Evolutionary conservation across 78 protist genomes (phyloP).

Genomic region (Dictyostelium discoideum): DNA sequence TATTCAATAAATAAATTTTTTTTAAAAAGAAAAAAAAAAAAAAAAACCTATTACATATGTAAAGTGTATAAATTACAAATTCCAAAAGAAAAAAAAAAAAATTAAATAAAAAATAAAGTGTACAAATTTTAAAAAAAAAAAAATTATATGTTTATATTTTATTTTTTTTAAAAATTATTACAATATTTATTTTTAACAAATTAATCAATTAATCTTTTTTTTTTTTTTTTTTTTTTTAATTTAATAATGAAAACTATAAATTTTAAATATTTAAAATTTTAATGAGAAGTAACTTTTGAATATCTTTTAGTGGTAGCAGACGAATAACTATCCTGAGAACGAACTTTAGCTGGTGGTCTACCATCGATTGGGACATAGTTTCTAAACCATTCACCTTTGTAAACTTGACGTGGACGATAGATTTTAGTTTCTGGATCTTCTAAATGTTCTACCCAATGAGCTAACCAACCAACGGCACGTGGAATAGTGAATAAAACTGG

Average conservation of each 20-base stretch:
- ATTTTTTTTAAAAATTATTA: too few species aligned
- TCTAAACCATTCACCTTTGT: conserved; percentile 33
- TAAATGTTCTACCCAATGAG: conserved; percentile 81
- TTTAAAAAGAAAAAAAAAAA: not conserved
- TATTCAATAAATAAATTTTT: not conserved
- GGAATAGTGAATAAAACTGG: conserved; percentile 82
- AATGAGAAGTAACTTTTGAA: conserved; percentile 30
- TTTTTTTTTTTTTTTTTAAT: too few species aligned
- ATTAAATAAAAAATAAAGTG: not conserved
- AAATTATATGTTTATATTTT: too few species aligned
- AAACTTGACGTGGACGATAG: conserved; percentile 79
- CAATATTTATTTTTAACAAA: not conserved
- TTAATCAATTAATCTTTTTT: not conserved
- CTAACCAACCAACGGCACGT: conserved; percentile 85
- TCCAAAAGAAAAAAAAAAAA: too few species aligned
- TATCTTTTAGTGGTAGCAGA: conserved; percentile 69
- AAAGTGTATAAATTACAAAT: not conserved
- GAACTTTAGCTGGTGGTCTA: conserved; percentile 73
- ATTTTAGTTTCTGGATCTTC: conserved; percentile 75
- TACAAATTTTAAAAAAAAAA: too few species aligned
- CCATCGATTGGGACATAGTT: conserved; percentile 45
- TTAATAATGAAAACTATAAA: not conserved
- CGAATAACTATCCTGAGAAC: conserved; percentile 64
- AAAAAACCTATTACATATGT: not conserved
- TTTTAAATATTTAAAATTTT: not conserved